Evolutionary conservation across 768 basidiomycete genomes (phyloP).

Genomic region (Pleurotus salmoneostramineus): DNA sequence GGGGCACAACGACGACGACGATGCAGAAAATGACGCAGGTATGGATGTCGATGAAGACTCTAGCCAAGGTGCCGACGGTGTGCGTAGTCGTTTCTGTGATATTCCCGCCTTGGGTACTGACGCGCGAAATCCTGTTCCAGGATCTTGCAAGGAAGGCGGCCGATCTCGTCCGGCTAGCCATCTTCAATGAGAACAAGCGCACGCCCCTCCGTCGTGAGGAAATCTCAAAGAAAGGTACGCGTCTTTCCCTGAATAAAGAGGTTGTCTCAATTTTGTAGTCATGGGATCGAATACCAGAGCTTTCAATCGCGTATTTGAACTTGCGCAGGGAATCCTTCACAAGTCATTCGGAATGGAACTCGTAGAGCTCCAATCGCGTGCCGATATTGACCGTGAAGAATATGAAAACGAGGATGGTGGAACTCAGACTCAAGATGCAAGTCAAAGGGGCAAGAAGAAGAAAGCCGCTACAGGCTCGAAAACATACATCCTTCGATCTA

Average conservation of each 20-base stretch:
- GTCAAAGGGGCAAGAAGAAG: slow-evolving; percentile 58
- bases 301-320: slow-evolving; percentile 61
- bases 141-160: slow-evolving; percentile 61
- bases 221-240: slow-evolving; percentile 75
- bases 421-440: slow-evolving; percentile 41
- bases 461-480: slow-evolving; percentile 61
- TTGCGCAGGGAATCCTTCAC: slow-evolving; percentile 61
- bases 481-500: slow-evolving; percentile 81
- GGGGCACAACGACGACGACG: slow-evolving; percentile 16
- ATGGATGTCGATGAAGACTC: slow-evolving; percentile 25
- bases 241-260: neutral
- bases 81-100: neutral
- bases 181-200: slow-evolving; percentile 77
- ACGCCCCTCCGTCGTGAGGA: slow-evolving; percentile 73
- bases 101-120: neutral
- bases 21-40: slow-evolving; percentile 33
- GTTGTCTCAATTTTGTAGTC: slow-evolving; percentile 18
- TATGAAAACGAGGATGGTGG: slow-evolving; percentile 27
- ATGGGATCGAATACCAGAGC: slow-evolving; percentile 38
- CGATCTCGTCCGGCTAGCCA: slow-evolving; percentile 73
- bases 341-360: slow-evolving; percentile 82
- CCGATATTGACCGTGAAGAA: slow-evolving; percentile 43
- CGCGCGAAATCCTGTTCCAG: slow-evolving; percentile 27
- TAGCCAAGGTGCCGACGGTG: slow-evolving; percentile 17
- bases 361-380: slow-evolving; percentile 67